Base-by-base conservation (phyloP, 768 basidiomycete species). In the Tylopilus rubrobrunneus region DNA sequence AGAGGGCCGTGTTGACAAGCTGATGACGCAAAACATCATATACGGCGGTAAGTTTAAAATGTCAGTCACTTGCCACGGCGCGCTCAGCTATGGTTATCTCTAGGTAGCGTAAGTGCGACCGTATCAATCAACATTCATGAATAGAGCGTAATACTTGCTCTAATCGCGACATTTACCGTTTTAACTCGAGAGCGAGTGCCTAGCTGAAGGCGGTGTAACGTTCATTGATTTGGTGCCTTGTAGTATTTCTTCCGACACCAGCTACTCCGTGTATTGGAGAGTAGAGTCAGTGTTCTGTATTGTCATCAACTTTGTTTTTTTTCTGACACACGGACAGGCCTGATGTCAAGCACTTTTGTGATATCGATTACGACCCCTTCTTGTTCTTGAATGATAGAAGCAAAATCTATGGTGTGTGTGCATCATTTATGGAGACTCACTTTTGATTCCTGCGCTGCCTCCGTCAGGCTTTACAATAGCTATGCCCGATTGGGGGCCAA, bases 161-260 rank as follows among this genome's bases (percentile, higher is more conserved):
- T 11, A 23, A 89, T 59, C 77, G 85, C n/a, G 85, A 87, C 51
- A 87, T 89, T 87, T 88, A 86, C 65, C 76, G 86, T 36, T 89
- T 81, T 70, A 85, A 87, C 67, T 86, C 84, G 1, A 85, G 83
- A 2, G 83, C 83, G 58, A 55, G 79, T 66, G 27, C 10, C 29
- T 34, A 39, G n/a, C 41, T 41, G 11, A 34, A 37, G 14, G 2
- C 15, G 17, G 7, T 42, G 17, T 27, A 33, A 3, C 33, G 25
- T 19, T 52, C 10, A 45, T 52, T 61, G 36, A 64, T 28, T n/a
- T 51, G 37, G 52, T 50, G 21, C 29, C 29, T 27, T 29, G 7
- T 46, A 82, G 74, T 81, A 76, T 71, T 85, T 85, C 68, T 85
- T 75, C 68, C 67, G 66, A 47, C 82, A 85, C 56, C 74, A 78